phyloP scores from a whole-genome alignment of 2,329 filamentous ascomycete species.

The Hypocrella siamensis region DNA sequence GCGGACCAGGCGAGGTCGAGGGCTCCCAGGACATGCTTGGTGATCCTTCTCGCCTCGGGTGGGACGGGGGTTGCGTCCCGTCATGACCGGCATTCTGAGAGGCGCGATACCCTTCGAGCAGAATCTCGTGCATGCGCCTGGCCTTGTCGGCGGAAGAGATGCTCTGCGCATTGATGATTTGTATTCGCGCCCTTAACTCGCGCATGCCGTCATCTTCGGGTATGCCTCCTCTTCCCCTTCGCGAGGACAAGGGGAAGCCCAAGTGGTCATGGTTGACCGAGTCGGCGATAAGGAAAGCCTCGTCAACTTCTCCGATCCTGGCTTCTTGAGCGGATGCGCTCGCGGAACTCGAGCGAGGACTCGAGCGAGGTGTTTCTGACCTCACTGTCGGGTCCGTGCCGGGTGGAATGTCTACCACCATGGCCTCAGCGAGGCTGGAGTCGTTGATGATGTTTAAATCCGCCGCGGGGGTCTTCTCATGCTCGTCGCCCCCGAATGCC shows the following conservation, averaged over 20 bases:
- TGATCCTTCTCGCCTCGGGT: slow-evolving; percentile 6
- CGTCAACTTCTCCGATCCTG: slow-evolving; percentile 13
- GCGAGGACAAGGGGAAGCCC: slow-evolving; percentile 14
- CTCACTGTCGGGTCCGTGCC: slow-evolving; percentile 5
- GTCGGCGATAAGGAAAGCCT: slow-evolving; percentile 8
- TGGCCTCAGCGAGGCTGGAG: slow-evolving; percentile 9
- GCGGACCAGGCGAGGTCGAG: slow-evolving; percentile 24
- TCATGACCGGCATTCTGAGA: slow-evolving; percentile 9
- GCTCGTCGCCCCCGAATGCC: slow-evolving; percentile 19
- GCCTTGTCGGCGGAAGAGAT: slow-evolving; percentile 51
- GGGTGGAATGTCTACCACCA: background rate
- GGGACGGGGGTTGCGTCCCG: slow-evolving; percentile 3
- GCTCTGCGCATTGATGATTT: slow-evolving; percentile 47
- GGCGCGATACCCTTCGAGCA: slow-evolving; percentile 51
- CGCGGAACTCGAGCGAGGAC: slow-evolving; percentile 14
- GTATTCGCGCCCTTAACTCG: slow-evolving; percentile 48
- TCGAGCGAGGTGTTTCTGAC: slow-evolving; percentile 11
- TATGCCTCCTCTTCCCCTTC: slow-evolving; percentile 22
- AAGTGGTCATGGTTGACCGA: slow-evolving; percentile 16
- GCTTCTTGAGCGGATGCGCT: slow-evolving; percentile 19
- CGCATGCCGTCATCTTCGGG: slow-evolving; percentile 73
- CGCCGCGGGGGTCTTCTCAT: slow-evolving; percentile 9
- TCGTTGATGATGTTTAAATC: slow-evolving; percentile 12
- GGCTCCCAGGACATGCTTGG: slow-evolving; percentile 20
- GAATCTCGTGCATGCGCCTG: slow-evolving; percentile 50